Conservation (phyloP, 116 monocot species). For the Dioscorea cayenensis region DNA sequence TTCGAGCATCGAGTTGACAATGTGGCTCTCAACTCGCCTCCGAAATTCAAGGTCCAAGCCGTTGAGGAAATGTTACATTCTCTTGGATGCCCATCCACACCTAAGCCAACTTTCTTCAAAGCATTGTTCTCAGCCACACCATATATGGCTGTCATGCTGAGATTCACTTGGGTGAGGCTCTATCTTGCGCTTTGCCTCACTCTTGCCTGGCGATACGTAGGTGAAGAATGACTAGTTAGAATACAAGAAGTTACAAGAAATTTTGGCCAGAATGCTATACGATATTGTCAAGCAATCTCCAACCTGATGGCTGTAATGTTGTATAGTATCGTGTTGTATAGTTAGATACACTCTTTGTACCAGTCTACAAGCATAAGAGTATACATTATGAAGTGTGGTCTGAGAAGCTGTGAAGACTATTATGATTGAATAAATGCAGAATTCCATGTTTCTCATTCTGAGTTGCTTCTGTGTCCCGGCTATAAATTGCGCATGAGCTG, state of each 20-base stretch:
- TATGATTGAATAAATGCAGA: too few relatives aligned
- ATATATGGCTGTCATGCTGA: constrained; percentile 21
- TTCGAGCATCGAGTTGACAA: constrained; percentile 78
- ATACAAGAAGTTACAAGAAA: neutral
- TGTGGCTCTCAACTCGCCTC: constrained; percentile 50
- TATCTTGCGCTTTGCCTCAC: constrained; percentile 34
- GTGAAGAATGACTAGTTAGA: constrained; percentile 13
- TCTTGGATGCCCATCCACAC: constrained; percentile 56
- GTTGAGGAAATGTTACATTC: constrained; percentile 57
- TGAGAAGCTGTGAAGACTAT: too few relatives aligned
- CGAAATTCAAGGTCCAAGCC: constrained; percentile 39
- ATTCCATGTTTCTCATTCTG: too few relatives aligned
- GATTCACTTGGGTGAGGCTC: constrained; percentile 34
- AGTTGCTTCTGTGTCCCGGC: too few relatives aligned
- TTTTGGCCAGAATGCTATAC: neutral
- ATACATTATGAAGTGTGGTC: too few relatives aligned
- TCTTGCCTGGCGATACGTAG: constrained; percentile 20
- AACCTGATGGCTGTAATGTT: neutral
- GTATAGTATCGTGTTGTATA: constrained; percentile 2
- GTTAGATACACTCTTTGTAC: neutral
- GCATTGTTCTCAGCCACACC: constrained; percentile 1
- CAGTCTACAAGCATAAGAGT: too few relatives aligned
- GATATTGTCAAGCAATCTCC: neutral
- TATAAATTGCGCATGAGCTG: too few relatives aligned
- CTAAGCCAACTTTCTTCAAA: constrained; percentile 63